A percentile compares a stretch with the other conserved stretches of the same genome.
phyloP scores from a whole-genome alignment of 352 stramenopile genomes.

The Globisporangium spiculum region DNA sequence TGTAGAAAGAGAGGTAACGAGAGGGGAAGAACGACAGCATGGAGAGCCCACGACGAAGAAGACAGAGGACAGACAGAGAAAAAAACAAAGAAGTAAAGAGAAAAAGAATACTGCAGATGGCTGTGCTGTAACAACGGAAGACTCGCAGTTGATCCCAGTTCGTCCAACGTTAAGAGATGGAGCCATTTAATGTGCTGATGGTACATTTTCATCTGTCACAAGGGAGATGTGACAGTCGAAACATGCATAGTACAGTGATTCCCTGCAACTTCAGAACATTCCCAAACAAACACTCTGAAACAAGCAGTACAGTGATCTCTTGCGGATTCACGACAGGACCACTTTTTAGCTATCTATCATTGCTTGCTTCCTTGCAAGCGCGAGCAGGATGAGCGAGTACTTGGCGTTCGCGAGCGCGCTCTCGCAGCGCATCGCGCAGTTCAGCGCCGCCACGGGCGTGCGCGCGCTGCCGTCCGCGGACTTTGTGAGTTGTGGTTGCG shows the following conservation, averaged over 20 bases:
- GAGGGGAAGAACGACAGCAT: neutral
- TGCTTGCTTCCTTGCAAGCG: neutral
- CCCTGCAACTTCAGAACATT: no score
- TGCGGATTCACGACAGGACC: no score
- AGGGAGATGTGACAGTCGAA: no score
- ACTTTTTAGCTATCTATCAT: neutral
- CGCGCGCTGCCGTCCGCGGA: constrained; percentile 25
- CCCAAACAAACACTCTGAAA: no score
- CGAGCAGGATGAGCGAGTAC: constrained; percentile 14
- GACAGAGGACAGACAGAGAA: neutral
- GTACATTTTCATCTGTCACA: no score
- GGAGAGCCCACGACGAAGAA: neutral
- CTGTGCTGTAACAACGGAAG: no score
- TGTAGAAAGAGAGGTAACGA: constrained; percentile 36
- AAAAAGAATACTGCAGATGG: no score
- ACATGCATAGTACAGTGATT: no score
- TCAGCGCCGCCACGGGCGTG: constrained; percentile 36
- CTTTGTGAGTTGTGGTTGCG: constrained; percentile 35
- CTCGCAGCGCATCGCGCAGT: constrained; percentile 25
- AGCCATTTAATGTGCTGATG: no score
- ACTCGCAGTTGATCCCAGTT: no score
- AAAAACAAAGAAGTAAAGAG: neutral
- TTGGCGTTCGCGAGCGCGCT: constrained; percentile 26
- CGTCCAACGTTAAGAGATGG: no score
- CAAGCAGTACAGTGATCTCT: no score